Evolutionary conservation across 768 basidiomycete species (phyloP), one percentile per base, ranked within the genome.

Genomic region (Kondoa malvinella): DNA sequence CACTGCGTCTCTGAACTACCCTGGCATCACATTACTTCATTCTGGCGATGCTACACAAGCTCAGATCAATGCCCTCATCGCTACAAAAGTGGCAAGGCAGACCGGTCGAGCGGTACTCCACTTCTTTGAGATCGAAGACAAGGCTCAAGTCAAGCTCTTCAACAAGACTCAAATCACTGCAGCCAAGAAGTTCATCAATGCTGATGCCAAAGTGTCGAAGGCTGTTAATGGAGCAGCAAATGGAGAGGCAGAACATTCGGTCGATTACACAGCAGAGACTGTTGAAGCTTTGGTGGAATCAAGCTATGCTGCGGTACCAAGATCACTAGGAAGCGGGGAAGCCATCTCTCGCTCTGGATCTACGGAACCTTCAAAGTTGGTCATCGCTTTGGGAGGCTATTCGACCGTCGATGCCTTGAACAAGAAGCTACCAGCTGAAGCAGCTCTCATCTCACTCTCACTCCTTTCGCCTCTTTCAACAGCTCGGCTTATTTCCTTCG

Each of bases 21-120:
- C 84, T 25, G 83, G 89, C 3, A 87, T 88, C 31, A 88, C 85
- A 78, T 86, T 91, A 75, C 73, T 97, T 63, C 81, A 92, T 73
- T 92, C 90, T 3, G 81, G 83, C 34, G 84, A 82, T 0, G 76
- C 84, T 1, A 87, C 90, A 75, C 83, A 91, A 74, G 89, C 91
- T 2, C 87, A 94, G 73, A 89, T 92, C 75, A 86, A 96, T 76
- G 87, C 90, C 27, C 79, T 96, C 34, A 82, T 97, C 21, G 89
- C 90, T 16, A 85, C 88, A 64, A 83, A 86, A 57, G 78, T 96
- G 63, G 89, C 94, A 0, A 81, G 81, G 40, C 76, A 81, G 4
- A 84, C 87, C 73, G 80, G 80, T 66, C 86, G 83, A 72, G 85
- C 86, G 3, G 88, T 94, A n/a, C 80, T 95, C 29, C 94, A 96